Percentiles rank a stretch among this genome's conserved stretches.
Evolutionary conservation across 768 basidiomycete genomes (phyloP).

Genomic region (Boletus rubroflammeus): DNA sequence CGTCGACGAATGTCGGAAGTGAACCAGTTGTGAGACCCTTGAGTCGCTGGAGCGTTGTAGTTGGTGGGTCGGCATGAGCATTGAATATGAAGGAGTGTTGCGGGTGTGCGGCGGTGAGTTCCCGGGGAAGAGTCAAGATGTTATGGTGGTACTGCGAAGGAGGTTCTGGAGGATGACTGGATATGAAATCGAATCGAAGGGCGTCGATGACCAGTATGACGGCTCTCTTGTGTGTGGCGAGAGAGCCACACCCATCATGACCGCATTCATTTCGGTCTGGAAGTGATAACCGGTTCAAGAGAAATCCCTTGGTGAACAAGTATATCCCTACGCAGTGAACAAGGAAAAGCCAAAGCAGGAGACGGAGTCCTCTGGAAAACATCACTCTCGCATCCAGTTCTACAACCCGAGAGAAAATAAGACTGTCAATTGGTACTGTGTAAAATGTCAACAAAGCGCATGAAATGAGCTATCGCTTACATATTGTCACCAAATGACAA

Average conservation of each 20-base stretch:
- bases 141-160: slow-evolving; percentile 74
- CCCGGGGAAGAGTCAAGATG: slow-evolving; percentile 72
- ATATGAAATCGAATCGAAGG: slow-evolving; percentile 89
- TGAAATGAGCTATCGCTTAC: not conserved
- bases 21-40: slow-evolving; percentile 96
- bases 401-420: not conserved
- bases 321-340: slow-evolving; percentile 78
- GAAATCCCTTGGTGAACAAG: slow-evolving; percentile 89
- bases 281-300: slow-evolving; percentile 62
- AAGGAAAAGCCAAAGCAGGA: slow-evolving; percentile 57
- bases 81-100: slow-evolving; percentile 82
- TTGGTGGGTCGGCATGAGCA: slow-evolving; percentile 90
- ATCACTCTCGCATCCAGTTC: slow-evolving; percentile 18
- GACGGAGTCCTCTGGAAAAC: slow-evolving; percentile 11
- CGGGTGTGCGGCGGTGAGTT: slow-evolving; percentile 63
- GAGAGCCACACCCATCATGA: slow-evolving; percentile 40
- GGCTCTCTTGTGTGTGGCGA: slow-evolving; percentile 72
- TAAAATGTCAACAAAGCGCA: not conserved
- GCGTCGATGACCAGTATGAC: slow-evolving; percentile 89
- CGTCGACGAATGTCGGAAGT: slow-evolving; percentile 91
- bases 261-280: slow-evolving; percentile 43
- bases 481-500: not conserved
- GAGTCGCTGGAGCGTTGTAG: slow-evolving; percentile 89
- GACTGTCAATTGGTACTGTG: no score
- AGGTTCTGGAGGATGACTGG: slow-evolving; percentile 57